Evolutionary conservation across 2,329 filamentous ascomycete species (phyloP), one percentile per base, ranked within the genome.

Genomic region (Pyrenochaeta sp.): DNA sequence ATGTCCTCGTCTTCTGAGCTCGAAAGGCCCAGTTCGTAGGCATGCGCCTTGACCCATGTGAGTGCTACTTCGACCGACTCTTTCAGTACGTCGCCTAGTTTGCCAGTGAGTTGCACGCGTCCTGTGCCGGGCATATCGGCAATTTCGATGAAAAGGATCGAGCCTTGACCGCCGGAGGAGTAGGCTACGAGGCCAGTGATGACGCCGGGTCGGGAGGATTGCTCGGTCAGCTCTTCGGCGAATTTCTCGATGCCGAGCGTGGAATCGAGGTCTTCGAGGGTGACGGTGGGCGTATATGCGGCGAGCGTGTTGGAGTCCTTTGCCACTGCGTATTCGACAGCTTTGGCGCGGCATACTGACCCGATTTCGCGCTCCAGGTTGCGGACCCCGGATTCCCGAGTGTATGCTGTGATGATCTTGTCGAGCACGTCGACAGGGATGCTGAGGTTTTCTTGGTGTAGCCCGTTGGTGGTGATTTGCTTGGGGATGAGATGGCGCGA

Each of bases 101-200:
- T 97, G 50, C 94, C 94, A 1, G 94, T 99, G 18, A 99, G 84
- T 74, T 97, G 94, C 23, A 99, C 90, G 39, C 88, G 86, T 22
- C 94, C 94, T 43, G 84, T 87, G 29, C 94, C 94, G 0, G 94
- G 94, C 91, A 97, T 97, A 67, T 96, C 92, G 8, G 93, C 90
- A 30, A 96, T 90, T 74, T 99, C 94, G 61, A 99, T 99, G 78
- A 99, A 99, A 42, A 99, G 81, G 63, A 99, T 99, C 66, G 89
- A 92, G 51, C 94, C 94, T 69, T 96, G 93, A 34, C 91, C 91
- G 35, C 94, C 93, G 3, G 87, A 88, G 64, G 87, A 90, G 76
- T 96, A 99, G 7, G 94, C 94, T 11, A 99, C 94, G 21, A 99
- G 85, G 10, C 94, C 94, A 0, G 94, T 99, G 24, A 99, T 93